Evolutionary conservation across 306 rosid species (phyloP), one percentile per base, ranked within the genome.

Genomic region (Prunus kanzakura): DNA sequence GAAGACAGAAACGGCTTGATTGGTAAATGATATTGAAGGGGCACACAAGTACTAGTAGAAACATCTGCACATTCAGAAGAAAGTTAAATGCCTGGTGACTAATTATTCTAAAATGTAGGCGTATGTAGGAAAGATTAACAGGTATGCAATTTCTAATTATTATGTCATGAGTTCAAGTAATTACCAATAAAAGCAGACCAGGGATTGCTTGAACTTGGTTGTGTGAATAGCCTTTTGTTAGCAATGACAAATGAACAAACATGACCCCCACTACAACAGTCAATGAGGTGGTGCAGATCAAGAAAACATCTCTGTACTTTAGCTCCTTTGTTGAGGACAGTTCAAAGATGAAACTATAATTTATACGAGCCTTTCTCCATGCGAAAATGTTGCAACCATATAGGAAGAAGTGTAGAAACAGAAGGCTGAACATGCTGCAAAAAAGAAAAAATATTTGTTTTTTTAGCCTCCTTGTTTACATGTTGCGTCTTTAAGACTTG

Each of bases 401-500:
- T 13, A 92, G 93, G 77, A 95, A 91, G 83, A 95, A 83, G 81
- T 95, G 99, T n/a, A 95, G 94, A 79, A 95, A 95, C 86, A 95
- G 18, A 19, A 95, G 92, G 91, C 97, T 88, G 87, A 92, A 95
- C 97, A 95, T 86, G 83, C 99, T 95, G 99, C 90, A 86, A 69
- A 65, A 77, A 43, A 61, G 67, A 71, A 73, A 43, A 56, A 41
- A 55, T 68, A 20, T 82, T 6, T 56, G 41, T 51, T 76, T 62
- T 23, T 69, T 22, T 71, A 61, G 29, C 29, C 54, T 29, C 63
- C 73, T 64, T 55, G 46, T 63, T 75, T 61, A 35, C 16, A 46
- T 49, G 11, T 65, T 50, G 75, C 22, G 62, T 76, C 56, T 58
- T 10, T 1, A 9, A 45, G 16, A 27, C 50, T 25, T 51, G 73